These are phyloP conservation scores for Malus sieversii DNA, from an alignment of 306 rosid genomes.

Conservation along the genomic window DNA sequence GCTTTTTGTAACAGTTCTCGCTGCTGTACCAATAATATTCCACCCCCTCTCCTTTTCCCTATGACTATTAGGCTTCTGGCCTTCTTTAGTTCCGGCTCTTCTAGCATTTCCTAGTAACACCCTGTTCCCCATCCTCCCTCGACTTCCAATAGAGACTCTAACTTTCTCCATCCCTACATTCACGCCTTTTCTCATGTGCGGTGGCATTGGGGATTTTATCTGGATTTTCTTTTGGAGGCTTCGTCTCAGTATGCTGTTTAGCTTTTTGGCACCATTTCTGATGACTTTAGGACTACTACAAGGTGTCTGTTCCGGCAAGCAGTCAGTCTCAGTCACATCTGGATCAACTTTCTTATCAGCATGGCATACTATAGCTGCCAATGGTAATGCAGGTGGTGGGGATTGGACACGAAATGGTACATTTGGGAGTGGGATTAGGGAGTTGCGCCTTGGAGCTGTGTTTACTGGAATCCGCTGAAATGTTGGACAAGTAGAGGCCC, in stretches of 20 bases:
- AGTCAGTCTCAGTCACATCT: constrained; percentile 38
- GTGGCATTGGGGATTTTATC: constrained; percentile 62
- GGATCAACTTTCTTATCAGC: constrained; percentile 41
- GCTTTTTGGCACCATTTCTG: constrained; percentile 53
- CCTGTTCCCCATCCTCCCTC: constrained; percentile 63
- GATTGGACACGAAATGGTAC: constrained; percentile 38
- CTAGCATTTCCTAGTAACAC: constrained; percentile 47
- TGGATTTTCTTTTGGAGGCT: constrained; percentile 64
- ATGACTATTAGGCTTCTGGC: constrained; percentile 41
- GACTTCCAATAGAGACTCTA: constrained; percentile 77
- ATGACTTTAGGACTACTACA: constrained; percentile 65
- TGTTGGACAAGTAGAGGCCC: constrained; percentile 68
- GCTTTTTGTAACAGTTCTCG: constrained; percentile 23
- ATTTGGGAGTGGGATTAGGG: constrained; percentile 76
- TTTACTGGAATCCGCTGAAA: constrained; percentile 41
- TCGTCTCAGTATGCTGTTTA: constrained; percentile 59
- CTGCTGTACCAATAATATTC: constrained; percentile 43
- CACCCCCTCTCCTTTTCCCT: constrained; percentile 96
- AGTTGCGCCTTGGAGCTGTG: constrained; percentile 65
- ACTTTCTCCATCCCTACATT: constrained; percentile 85
- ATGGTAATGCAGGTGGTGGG: constrained; percentile 35
- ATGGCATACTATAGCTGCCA: constrained; percentile 27
- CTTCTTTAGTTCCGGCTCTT: constrained; percentile 49
- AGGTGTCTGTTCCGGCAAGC: constrained; percentile 38
- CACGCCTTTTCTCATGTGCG: constrained; percentile 63